phyloP scores from a whole-genome alignment of 1,284 basidiomycete species.

The Abortiporus biennis region DNA sequence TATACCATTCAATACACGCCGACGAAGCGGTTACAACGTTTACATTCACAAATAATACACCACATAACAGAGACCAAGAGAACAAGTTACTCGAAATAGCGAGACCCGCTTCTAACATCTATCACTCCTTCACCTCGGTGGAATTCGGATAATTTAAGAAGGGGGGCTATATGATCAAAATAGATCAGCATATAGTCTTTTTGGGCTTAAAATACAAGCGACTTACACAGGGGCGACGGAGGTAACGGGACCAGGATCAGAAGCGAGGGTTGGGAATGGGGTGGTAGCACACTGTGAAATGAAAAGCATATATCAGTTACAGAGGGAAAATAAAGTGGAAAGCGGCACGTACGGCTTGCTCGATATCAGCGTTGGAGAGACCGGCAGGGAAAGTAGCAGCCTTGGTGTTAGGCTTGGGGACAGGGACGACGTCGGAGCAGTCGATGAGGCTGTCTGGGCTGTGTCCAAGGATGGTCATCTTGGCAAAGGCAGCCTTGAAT shows the following conservation, averaged over 20 bases:
- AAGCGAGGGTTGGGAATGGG: slow-evolving; percentile 10
- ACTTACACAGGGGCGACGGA: slow-evolving; percentile 17
- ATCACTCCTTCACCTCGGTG: too few species aligned
- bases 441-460: slow-evolving; percentile 17
- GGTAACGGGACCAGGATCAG: too few species aligned
- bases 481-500: slow-evolving; percentile 25
- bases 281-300: slow-evolving; percentile 12
- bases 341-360: slow-evolving; percentile 29
- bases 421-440: slow-evolving; percentile 23
- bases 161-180: too few species aligned
- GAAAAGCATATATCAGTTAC: not conserved
- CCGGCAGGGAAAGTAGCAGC: slow-evolving; percentile 28
- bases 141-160: too few species aligned
- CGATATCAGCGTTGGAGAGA: slow-evolving; percentile 24
- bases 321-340: not conserved
- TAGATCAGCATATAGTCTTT: too few species aligned
- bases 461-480: slow-evolving; percentile 24
- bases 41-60: too few species aligned
- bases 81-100: too few species aligned
- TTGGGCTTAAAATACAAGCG: too few species aligned
- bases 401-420: slow-evolving; percentile 20
- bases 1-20: too few species aligned
- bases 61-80: too few species aligned
- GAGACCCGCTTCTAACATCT: too few species aligned
- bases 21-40: too few species aligned